Evolutionary conservation across 2,329 filamentous ascomycete genomes (phyloP), one percentile per base, ranked within the genome.

Genomic region (Colletotrichum cordylinicola): DNA sequence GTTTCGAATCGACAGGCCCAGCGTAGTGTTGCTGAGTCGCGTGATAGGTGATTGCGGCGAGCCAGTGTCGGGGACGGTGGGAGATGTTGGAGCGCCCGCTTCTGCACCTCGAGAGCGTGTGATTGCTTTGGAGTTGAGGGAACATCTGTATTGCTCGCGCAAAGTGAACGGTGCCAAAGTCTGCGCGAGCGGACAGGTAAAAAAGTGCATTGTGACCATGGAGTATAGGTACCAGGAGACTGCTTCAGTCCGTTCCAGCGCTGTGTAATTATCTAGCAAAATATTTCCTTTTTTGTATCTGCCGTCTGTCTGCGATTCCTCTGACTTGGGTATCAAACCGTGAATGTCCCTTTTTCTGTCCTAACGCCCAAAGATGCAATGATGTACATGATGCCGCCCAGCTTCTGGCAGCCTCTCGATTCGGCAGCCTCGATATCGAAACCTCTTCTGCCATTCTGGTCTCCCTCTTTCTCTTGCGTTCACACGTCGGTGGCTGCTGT

Each of bases 311-410:
- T 52, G 24, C 24, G 29, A 33, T 13, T 31, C 18, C 15, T 60
- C 18, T 48, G 55, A 33, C 33, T 43, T 74, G 74, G 74, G 70
- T 76, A 76, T 76, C 74, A 74, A 58, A 75, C 10, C 55, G 43
- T 33, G 37, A 60, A 56, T 27, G 16, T 56, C 55, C 31, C 15
- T 39, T 37, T 61, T 31, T 52, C 6, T 61, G 37, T n/a, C 29
- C 58, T 29, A 76, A 73, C 65, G 64, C 74, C 70, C 15, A 21
- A 55, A 35, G 55, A 69, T 65, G 65, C 58, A 76, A 65, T 56
- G 15, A 52, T 52, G 24, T 15, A 31, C 15, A 12, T n/a, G 13
- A 4, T 52, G n/a, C 13, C 27, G 9, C 56, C 6, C 15, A 8
- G 33, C 24, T 16, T 33, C 27, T 33, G 16, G 9, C 7, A 64